phyloP scores from a whole-genome alignment of 805 yeast genomes.

The Osmozyma mogii region DNA sequence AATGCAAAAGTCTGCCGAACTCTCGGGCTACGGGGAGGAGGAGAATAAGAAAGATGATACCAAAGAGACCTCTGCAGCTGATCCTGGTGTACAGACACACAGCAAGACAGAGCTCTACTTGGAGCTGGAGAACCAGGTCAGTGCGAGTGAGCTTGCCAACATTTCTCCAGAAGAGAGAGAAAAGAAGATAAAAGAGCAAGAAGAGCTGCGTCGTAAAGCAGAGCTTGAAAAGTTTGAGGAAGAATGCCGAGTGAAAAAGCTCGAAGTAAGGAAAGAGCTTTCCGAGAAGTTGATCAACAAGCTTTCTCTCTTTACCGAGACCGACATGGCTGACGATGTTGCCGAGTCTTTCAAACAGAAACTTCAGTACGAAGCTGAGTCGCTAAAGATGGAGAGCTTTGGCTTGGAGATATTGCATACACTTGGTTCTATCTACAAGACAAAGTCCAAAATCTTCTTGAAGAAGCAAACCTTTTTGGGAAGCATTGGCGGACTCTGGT shows the following conservation, averaged over 20 bases:
- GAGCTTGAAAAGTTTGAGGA: constrained; percentile 65
- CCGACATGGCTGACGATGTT: constrained; percentile 38
- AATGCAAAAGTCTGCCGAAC: constrained; percentile 34
- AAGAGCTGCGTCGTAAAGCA: constrained; percentile 37
- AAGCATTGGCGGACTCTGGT: constrained; percentile 55
- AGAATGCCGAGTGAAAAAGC: constrained; percentile 61
- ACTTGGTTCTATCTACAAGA: constrained; percentile 59
- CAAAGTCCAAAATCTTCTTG: constrained; percentile 57
- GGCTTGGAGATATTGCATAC: constrained; percentile 77
- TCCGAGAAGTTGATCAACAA: constrained; percentile 45
- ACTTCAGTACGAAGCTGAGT: constrained; percentile 74
- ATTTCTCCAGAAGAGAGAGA: constrained; percentile 7
- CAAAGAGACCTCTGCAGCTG: not conserved
- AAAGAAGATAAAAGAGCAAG: constrained; percentile 22
- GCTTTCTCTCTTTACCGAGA: constrained; percentile 35
- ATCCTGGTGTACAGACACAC: not conserved
- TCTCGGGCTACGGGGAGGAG: constrained; percentile 29
- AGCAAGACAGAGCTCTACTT: too few relatives aligned
- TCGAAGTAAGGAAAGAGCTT: constrained; percentile 56
- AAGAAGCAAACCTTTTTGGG: constrained; percentile 59
- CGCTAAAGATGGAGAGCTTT: constrained; percentile 73
- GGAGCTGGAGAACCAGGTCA: not conserved
- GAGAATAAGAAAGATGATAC: constrained; percentile 13
- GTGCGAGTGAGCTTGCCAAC: not conserved
- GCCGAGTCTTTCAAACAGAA: constrained; percentile 48